Base-by-base conservation (phyloP, 768 basidiomycete genomes). In the Lentinula lateritia region DNA sequence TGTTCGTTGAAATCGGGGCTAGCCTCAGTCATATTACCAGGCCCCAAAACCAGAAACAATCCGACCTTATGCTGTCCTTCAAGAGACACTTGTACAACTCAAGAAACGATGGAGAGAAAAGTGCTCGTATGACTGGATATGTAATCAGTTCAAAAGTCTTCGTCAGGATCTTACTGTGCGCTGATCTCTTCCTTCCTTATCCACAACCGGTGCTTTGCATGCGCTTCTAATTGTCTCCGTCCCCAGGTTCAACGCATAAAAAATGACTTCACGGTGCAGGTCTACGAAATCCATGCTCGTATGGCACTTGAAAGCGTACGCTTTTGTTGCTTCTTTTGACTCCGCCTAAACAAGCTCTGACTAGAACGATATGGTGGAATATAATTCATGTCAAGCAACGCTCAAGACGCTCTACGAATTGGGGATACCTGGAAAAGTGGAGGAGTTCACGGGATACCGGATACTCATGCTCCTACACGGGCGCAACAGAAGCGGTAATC, bases 231-330 rank as follows among this genome's bases (percentile, higher is more conserved):
- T 36, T 59, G 28, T 43, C 43, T 52, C 56, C 66, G 39, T 48
- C 42, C n/a, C 23, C 50, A 98, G 96, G 96, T 99, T 23, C 97
- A 99, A 77, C 89, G 97, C 36, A 97, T 99, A 66, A 98, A 97
- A 78, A 98, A 97, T 67, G 93, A 96, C 60, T 97, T 99, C 69
- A 98, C 97, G 6, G 94, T 96, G 32, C 83, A 89, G 72, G 97
- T 97, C 10, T 99, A 99, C 70, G 97, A 99, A 72, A 97, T 96
- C 42, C 97, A 99, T 75, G 97, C 93, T 28, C 87, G 97, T 38
- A 96, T 98, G 80, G 97, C 97, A 48, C 79, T 99, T 43, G 93
- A 95, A 82, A 88, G 86, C 68, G 93, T 94, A 74, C 61, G 86
- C 75, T 64, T 54, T 23, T 12, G 15, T 32, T 35, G 63, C 50